Evolutionary conservation across 2,329 filamentous ascomycete species (phyloP), one percentile per base, ranked within the genome.

Genomic region (Aspergillus tamarii): DNA sequence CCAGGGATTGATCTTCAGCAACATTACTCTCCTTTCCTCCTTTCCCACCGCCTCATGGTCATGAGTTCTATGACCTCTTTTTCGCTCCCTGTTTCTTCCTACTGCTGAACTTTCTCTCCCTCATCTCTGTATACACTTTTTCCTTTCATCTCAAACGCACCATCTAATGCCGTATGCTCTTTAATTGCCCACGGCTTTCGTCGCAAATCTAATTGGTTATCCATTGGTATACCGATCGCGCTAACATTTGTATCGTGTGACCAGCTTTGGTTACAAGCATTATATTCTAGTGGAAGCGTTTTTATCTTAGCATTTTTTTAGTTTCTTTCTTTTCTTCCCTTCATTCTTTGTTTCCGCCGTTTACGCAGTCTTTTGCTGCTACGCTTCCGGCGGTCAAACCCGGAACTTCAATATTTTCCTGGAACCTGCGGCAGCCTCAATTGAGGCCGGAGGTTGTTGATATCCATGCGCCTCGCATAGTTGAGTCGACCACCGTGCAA

Each of bases 1-100:
- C 43, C 11, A 53, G 60, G 39, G 62, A 52, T 16, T 12, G 48
- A 70, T 68, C 66, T 62, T 64, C 63, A 66, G 46, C 61, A 63
- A 46, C 45, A 61, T 60, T 61, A 34, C 57, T 67, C 57, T 59
- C 46, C 60, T 21, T 64, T 60, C 64, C 64, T 60, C 61, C 64
- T 62, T 55, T 61, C 57, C 66, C 62, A 67, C 67, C 65, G 61
- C 64, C 63, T 58, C 57, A 52, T 59, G 63, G 63, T 69, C 67
- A 67, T 66, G 63, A 66, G 59, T 41, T 66, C 58, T 56, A 66
- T 65, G 62, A 39, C 60, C 59, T 58, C 45, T 59, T 28, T 59
- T 58, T 54, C 7, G 62, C 63, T 67, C 66, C 66, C 54, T 68
- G 39, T 59, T 60, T 61, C 43, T 64, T 62, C 64, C 62, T 63